Evolutionary conservation across 2,329 filamentous ascomycete species (phyloP).

Genomic region (Elsinoe batatas): DNA sequence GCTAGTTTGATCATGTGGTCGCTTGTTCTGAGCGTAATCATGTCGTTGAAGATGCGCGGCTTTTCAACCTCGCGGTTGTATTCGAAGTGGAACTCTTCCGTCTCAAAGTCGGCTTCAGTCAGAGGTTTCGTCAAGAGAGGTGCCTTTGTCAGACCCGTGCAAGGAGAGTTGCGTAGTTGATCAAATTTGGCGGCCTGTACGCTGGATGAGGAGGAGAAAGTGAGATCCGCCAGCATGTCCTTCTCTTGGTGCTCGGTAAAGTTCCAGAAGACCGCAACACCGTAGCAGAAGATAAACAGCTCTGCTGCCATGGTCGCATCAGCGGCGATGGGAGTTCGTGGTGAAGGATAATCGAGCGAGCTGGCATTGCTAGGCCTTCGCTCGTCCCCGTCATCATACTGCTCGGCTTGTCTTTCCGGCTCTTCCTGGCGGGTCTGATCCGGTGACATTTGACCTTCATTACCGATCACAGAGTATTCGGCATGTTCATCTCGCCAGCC

Average conservation of each 20-base stretch:
- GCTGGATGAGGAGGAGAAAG: slow-evolving; percentile 64
- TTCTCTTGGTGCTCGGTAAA: slow-evolving; percentile 95
- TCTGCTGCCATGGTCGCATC: slow-evolving; percentile 77
- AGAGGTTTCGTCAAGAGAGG: slow-evolving; percentile 70
- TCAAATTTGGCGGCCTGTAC: slow-evolving; percentile 12
- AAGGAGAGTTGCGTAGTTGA: slow-evolving; percentile 21
- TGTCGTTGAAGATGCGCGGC: slow-evolving; percentile 94
- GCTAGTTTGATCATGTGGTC: slow-evolving; percentile 99
- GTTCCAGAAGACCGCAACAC: slow-evolving; percentile 98
- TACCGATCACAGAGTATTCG: slow-evolving; percentile 36
- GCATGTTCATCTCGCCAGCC: slow-evolving; percentile 82
- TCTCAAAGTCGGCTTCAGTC: slow-evolving; percentile 87
- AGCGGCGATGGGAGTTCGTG: slow-evolving; percentile 46
- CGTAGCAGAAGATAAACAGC: slow-evolving; percentile 95
- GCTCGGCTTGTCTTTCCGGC: neutral
- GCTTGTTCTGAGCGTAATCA: slow-evolving; percentile 89
- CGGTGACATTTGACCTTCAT: slow-evolving; percentile 14
- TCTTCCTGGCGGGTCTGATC: slow-evolving; percentile 13
- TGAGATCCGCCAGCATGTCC: slow-evolving; percentile 87
- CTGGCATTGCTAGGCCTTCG: slow-evolving; percentile 22
- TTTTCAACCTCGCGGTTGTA: slow-evolving; percentile 80
- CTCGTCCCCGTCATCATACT: slow-evolving; percentile 9
- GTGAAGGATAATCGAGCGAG: slow-evolving; percentile 41
- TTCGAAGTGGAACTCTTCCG: slow-evolving; percentile 96
- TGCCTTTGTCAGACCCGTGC: slow-evolving; percentile 28